A percentile compares a stretch with the other conserved stretches of the same genome.
Conservation (phyloP, 73 alveolate species). For the Halteria grandinella region DNA sequence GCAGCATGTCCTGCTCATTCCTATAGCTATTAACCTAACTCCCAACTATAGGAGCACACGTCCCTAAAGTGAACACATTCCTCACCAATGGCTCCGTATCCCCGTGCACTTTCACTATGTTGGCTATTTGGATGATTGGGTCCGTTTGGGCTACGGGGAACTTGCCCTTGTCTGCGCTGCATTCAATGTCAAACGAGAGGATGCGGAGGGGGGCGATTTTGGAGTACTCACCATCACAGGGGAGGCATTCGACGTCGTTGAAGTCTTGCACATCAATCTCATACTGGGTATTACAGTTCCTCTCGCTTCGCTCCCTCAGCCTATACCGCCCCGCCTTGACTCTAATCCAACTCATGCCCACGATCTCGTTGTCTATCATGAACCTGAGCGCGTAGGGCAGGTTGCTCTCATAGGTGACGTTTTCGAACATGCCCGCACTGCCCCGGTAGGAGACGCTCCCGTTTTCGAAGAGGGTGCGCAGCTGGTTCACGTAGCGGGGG, state of each 20-base stretch:
- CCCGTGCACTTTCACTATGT: slow-evolving; percentile 94
- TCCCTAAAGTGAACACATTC: slow-evolving; percentile 93
- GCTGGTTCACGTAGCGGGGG: slow-evolving; percentile 87
- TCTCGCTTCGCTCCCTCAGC: slow-evolving; percentile 43
- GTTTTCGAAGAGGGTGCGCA: slow-evolving; percentile 86
- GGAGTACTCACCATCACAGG: slow-evolving; percentile 89
- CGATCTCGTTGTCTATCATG: slow-evolving; percentile 97
- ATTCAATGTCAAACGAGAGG: slow-evolving; percentile 98
- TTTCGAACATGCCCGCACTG: slow-evolving; percentile 57
- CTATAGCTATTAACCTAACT: slow-evolving; percentile 90
- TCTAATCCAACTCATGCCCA: slow-evolving; percentile 97
- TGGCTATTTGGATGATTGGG: slow-evolving; percentile 97
- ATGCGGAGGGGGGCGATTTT: slow-evolving; percentile 98
- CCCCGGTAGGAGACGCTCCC: slow-evolving; percentile 58
- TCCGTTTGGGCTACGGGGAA: slow-evolving; percentile 87
- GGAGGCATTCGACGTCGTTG: slow-evolving; percentile 76
- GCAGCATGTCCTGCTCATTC: slow-evolving; percentile 90
- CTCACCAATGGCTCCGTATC: slow-evolving; percentile 89
- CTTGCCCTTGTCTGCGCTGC: slow-evolving; percentile 86
- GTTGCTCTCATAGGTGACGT: slow-evolving; percentile 97
- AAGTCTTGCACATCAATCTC: slow-evolving; percentile 94
- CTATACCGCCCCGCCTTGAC: slow-evolving; percentile 69
- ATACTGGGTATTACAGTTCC: slow-evolving; percentile 86
- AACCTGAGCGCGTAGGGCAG: slow-evolving; percentile 98
- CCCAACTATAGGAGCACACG: slow-evolving; percentile 98